Evolutionary conservation across 306 rosid genomes (phyloP).

Genomic region (Adenanthera pavonina): DNA sequence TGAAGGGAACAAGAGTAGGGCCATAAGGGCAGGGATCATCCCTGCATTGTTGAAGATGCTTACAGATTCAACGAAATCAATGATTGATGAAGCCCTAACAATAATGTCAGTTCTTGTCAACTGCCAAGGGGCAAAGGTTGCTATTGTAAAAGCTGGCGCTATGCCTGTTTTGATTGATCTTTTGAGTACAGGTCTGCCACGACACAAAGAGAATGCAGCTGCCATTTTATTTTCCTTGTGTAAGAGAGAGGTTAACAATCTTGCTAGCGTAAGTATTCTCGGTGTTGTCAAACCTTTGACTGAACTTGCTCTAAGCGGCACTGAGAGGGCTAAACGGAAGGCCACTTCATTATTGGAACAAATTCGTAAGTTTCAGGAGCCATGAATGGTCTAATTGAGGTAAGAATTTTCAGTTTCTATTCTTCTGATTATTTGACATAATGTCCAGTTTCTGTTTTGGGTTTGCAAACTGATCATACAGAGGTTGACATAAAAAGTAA

Average conservation of each 20-base stretch:
- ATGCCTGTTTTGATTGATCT: slow-evolving; percentile 92
- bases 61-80: slow-evolving; percentile 73
- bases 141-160: slow-evolving; percentile 77
- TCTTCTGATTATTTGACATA: slow-evolving; percentile 52
- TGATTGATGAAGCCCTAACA: slow-evolving; percentile 91
- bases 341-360: slow-evolving; percentile 86
- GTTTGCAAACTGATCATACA: slow-evolving; percentile 56
- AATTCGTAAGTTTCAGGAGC: slow-evolving; percentile 72
- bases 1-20: slow-evolving; percentile 94
- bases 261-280: slow-evolving; percentile 80
- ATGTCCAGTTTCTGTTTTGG: slow-evolving; percentile 45
- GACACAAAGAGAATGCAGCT: slow-evolving; percentile 84
- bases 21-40: slow-evolving; percentile 82
- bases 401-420: slow-evolving; percentile 36
- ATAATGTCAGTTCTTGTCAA: slow-evolving; percentile 91
- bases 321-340: slow-evolving; percentile 92
- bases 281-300: slow-evolving; percentile 84
- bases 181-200: slow-evolving; percentile 80
- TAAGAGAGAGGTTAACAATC: slow-evolving; percentile 80
- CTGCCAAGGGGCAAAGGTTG: slow-evolving; percentile 84
- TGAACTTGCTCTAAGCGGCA: slow-evolving; percentile 74
- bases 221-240: slow-evolving; percentile 88
- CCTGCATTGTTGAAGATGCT: slow-evolving; percentile 82
- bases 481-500: slow-evolving; percentile 60
- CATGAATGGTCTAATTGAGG: slow-evolving; percentile 44